Evolutionary conservation across 441 rosid genomes (phyloP), one percentile per base, ranked within the genome.

Genomic region (Monsonia emarginata): DNA sequence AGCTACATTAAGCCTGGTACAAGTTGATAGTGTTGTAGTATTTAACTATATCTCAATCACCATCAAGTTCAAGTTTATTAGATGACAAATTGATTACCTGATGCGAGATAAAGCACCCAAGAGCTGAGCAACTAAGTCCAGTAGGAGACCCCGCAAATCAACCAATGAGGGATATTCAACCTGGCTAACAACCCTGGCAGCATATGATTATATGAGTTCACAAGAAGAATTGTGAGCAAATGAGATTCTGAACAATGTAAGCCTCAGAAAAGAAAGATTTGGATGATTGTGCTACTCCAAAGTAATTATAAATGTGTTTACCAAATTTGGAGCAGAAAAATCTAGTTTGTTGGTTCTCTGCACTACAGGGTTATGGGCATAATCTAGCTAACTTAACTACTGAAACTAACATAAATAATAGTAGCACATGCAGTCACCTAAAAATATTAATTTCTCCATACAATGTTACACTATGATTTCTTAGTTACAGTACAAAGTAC

Each of bases 111-210:
- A 83, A 76, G 99, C 97, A 75, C 99, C 99, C 65, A 95, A 79
- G 71, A 95, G 96, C 75, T 95, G 99, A 71, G 97, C 97, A 76
- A 95, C 99, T 79, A 95, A 75, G 76, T 95, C 97, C 73, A 95
- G 80, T 67, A 95, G 97, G 61, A 95, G 96, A 71, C 99, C 94
- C 26, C 99, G 87, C 82, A 91, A 85, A 86, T 95, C 99, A 69
- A 95, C 96, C 80, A 95, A 81, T 28, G 99, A 95, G 65, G 99
- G 99, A 78, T 95, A 91, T 44, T 95, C 99, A 64, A 91, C 85
- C 83, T 95, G 97, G 83, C 97, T 95, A 63, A 95, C 99, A 83
- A 95, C 90, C 83, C 99, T 95, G 84, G 74, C 76, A 62, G 74
- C 76, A 62, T 11, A 31, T 62, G 62, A 69, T 30, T 11, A 66